A percentile compares a stretch with the other conserved stretches of the same genome.
These are phyloP conservation scores for Ilex paraguariensis DNA, from an alignment of 305 asterid genomes.

Conservation along the genomic window DNA sequence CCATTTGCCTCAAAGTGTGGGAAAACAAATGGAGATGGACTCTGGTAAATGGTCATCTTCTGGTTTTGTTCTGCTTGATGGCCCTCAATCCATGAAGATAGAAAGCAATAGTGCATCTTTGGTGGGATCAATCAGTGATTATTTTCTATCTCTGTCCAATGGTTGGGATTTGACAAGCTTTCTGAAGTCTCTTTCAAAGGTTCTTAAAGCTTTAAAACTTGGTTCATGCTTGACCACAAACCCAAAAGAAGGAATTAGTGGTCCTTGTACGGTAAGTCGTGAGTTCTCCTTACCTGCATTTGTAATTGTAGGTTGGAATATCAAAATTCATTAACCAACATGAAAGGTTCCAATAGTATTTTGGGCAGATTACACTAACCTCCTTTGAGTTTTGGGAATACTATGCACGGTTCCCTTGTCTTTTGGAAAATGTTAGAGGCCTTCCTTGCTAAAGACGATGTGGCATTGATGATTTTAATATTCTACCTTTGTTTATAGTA, in stretches of 20 bases:
- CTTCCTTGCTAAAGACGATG: too few relatives aligned
- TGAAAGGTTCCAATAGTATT: too few relatives aligned
- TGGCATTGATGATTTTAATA: too few relatives aligned
- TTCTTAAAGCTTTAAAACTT: slow-evolving; percentile 69
- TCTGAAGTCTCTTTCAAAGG: slow-evolving; percentile 90
- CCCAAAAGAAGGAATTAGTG: slow-evolving; percentile 83
- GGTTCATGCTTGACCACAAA: slow-evolving; percentile 65
- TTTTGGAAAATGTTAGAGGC: too few relatives aligned
- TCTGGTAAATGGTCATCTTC: slow-evolving; percentile 71
- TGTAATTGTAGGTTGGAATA: neutral
- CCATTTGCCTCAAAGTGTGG: slow-evolving; percentile 81
- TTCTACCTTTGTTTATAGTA: too few relatives aligned
- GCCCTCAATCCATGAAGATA: slow-evolving; percentile 99
- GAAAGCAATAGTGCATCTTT: slow-evolving; percentile 90
- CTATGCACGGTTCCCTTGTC: too few relatives aligned
- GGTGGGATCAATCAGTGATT: slow-evolving; percentile 98
- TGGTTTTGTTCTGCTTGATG: slow-evolving; percentile 92
- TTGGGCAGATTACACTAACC: too few relatives aligned
- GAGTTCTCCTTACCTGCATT: slow-evolving; percentile 8
- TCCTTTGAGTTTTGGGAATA: too few relatives aligned
- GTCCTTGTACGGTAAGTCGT: slow-evolving; percentile 84
- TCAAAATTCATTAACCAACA: too few relatives aligned
- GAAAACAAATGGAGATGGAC: slow-evolving; percentile 89
- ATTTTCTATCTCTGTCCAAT: slow-evolving; percentile 95
- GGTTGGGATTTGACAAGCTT: slow-evolving; percentile 99